Evolutionary conservation across 73 alveolate species (phyloP), one percentile per base, ranked within the genome.

Genomic region (Uronychia binucleata): DNA sequence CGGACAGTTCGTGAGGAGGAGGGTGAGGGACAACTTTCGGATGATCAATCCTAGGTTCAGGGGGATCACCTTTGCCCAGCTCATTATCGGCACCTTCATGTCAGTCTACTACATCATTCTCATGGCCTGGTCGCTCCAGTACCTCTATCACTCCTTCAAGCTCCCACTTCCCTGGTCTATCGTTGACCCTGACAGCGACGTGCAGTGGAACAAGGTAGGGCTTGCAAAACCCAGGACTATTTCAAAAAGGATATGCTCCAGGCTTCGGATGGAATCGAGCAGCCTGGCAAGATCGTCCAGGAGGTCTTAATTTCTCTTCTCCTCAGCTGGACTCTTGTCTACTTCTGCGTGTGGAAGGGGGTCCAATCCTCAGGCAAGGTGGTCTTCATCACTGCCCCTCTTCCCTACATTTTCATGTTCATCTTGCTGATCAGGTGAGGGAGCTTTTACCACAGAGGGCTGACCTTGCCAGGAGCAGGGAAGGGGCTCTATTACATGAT

Each of bases 111-210:
- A 79, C 46, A 58, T 67, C 32, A 57, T 82, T 34, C 34, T 86
- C 19, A 33, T 91, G 83, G 96, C 96, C 25, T 91, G 90, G 85
- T 86, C 93, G 77, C 30, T 86, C 26, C n/a, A 77, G 1, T 91
- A 84, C 83, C 77, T 91, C 29, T 87, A 83, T 75, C 58, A 87
- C 58, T 86, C 93, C 27, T 91, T 91, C 33, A 33, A 82, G 58
- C 33, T 27, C 35, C 93, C 93, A n/a, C 81, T 91, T 1, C 96
- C 96, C 28, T 91, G 96, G 96, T 59, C 80, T 5, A 78, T 33
- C 33, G 77, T 75, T 28, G 77, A 59, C 19, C 32, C 77, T 60
- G 77, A 78, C 32, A 57, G 31, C 32, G 78, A 57, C 59, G 67
- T 57, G n/a, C 75, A 81, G 28, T 58, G 33, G 1, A 30, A 28